These are phyloP conservation scores for Boletus reticulatus DNA, from an alignment of 768 basidiomycete genomes.

Conservation along the genomic window DNA sequence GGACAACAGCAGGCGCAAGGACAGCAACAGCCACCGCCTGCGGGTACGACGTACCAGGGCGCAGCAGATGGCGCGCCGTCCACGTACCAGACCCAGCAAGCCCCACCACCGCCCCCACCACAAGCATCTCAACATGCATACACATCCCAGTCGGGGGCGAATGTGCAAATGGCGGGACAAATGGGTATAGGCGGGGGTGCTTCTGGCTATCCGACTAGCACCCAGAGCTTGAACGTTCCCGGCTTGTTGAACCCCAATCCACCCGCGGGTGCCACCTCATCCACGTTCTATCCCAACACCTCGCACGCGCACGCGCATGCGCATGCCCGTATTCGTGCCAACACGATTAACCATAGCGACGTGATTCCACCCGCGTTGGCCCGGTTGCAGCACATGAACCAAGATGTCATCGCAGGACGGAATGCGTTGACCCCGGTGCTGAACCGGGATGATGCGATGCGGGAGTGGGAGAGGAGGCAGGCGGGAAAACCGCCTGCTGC, in stretches of 20 bases:
- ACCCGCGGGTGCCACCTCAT: constrained; percentile 40
- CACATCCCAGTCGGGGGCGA: constrained; percentile 23
- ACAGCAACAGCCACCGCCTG: constrained; percentile 6
- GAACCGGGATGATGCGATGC: constrained; percentile 91
- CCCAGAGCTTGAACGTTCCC: constrained; percentile 19
- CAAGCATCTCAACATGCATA: constrained; percentile 26
- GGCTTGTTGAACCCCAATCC: constrained; percentile 45
- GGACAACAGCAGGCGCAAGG: constrained; percentile 29
- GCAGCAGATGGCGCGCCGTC: constrained; percentile 12
- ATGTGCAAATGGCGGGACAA: constrained; percentile 19
- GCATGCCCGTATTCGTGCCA: constrained; percentile 72
- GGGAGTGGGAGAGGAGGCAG: constrained; percentile 94
- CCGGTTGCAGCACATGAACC: constrained; percentile 84
- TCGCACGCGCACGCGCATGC: constrained; percentile 26
- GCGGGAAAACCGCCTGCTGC: constrained; percentile 67
- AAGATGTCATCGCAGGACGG: constrained; percentile 66
- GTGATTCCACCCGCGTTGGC: constrained; percentile 93
- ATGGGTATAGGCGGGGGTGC: constrained; percentile 13
- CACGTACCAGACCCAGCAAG: constrained; percentile 26
- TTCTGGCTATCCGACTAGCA: constrained; percentile 17
- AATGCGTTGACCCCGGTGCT: constrained; percentile 91
- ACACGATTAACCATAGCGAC: constrained; percentile 87
- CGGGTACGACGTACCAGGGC: constrained; percentile 25
- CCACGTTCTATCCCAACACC: constrained; percentile 58
- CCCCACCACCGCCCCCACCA: constrained; percentile 25